A percentile compares a stretch with the other conserved stretches of the same genome.
Conservation (phyloP, 306 rosid species). For the Rubus idaeus region DNA sequence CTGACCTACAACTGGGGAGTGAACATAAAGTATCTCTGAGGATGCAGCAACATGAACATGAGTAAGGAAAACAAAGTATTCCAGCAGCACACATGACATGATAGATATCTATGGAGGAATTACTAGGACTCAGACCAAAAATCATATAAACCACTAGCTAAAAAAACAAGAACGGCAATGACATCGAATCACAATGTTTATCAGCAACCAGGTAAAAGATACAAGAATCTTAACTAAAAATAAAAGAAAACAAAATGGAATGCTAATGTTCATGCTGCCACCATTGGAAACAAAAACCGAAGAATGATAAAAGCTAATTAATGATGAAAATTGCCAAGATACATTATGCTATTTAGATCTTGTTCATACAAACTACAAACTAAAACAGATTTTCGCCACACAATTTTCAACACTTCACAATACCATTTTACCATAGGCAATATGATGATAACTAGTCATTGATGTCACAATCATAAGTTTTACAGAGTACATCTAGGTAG, state of each 20-base stretch:
- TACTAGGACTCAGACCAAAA: not conserved
- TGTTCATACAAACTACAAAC: slow-evolving; percentile 27
- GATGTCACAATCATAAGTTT: slow-evolving; percentile 31
- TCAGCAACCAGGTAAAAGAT: not conserved
- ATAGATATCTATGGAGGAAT: not conserved
- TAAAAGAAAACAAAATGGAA: not conserved
- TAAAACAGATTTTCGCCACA: slow-evolving; percentile 23
- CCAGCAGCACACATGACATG: not conserved
- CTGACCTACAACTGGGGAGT: not conserved
- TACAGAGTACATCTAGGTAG: slow-evolving; percentile 18
- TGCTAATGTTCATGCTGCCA: not conserved
- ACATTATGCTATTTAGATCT: slow-evolving; percentile 22
- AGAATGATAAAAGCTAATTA: slow-evolving; percentile 2
- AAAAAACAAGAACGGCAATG: not conserved
- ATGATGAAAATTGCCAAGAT: not conserved
- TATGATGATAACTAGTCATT: slow-evolving; percentile 24
- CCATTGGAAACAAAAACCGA: not conserved
- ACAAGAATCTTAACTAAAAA: not conserved
- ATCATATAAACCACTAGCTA: not conserved
- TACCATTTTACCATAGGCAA: slow-evolving; percentile 21
- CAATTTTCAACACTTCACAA: slow-evolving; percentile 16
- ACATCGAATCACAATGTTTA: not conserved
- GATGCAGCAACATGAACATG: not conserved
- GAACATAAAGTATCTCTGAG: not conserved
- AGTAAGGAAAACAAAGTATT: not conserved